Conservation (phyloP, 1,284 basidiomycete genomes). For the Psilocybe mexicana region DNA sequence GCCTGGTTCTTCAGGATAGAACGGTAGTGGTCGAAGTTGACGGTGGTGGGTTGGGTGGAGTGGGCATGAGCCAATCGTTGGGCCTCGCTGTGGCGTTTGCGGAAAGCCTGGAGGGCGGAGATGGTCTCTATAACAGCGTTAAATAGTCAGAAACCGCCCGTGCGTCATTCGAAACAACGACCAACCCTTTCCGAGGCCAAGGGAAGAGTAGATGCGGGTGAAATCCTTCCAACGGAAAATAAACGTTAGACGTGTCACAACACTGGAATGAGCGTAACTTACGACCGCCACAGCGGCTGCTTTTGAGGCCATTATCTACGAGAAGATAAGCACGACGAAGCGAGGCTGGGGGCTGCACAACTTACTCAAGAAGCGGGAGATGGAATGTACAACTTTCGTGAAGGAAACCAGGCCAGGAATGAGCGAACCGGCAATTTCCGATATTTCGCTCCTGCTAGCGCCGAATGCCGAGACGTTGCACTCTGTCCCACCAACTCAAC, state of each 20-base stretch:
- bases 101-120: constrained; percentile 89
- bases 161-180: constrained; percentile 7
- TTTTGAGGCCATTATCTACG: constrained; percentile 73
- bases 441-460: constrained; percentile 31
- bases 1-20: constrained; percentile 90
- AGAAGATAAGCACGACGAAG: constrained; percentile 7
- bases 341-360: constrained; percentile 7
- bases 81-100: constrained; percentile 92
- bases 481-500: too few relatives aligned
- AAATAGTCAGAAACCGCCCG: not conserved
- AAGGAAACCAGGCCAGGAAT: constrained; percentile 17
- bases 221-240: constrained; percentile 69
- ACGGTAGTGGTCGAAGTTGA: constrained; percentile 93
- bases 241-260: constrained; percentile 18
- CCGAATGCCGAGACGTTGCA: constrained; percentile 24
- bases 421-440: constrained; percentile 37
- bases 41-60: constrained; percentile 73
- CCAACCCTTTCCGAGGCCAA: constrained; percentile 91
- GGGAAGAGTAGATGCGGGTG: constrained; percentile 85
- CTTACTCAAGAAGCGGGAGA: constrained; percentile 31
- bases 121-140: constrained; percentile 72
- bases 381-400: constrained; percentile 24
- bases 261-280: constrained; percentile 31
- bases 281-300: constrained; percentile 79
- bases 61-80: constrained; percentile 75